Base-by-base conservation (phyloP, 169 alveolate species). In the Babesia ovata region DNA sequence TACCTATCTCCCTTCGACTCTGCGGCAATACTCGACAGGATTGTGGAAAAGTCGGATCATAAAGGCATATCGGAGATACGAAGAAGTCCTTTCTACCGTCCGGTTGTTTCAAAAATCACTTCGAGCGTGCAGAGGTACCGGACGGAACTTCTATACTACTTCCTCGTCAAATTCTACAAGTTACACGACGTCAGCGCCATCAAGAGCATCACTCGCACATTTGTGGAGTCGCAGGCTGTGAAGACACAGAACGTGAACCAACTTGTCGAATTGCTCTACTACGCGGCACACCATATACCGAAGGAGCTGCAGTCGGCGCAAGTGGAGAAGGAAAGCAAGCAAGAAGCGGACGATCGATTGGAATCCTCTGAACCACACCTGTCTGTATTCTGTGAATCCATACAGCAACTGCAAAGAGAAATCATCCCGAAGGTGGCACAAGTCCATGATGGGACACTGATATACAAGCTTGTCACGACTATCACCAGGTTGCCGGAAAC, bases 1-100 rank as follows among this genome's bases (percentile, higher is more conserved):
- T 28, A 61, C 75, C 52, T 79, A 21, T 79, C 87, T n/a, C 87
- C 87, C 21, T 70, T 60, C 62, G 87, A 79, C 63, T 59, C 87
- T 13, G 87, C 87, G 4, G 72, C 75, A 22, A 52, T 71, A 26
- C 61, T 79, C 12, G 61, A 79, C 22, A 60, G 28, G 44, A 16
- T 77, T 44, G 39, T 73, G 12, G 73, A 57, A 33, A 58, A 33
- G 22, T 14, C 58, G 24, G 61, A 54, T 42, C 39, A 54, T 2
- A 63, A 28, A 54, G 74, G 69, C 46, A 63, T 63, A 29, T 24
- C 63, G 29, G 75, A 70, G 44, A 39, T 70, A 17, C 71, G 75
- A 44, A 13, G 69, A 33, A 46, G 71, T 39, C 70, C 87, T 11
- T 52, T 63, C 33, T 79, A 79, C 42, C 53, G 58, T 14, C 77